Evolutionary conservation across 2,329 filamentous ascomycete genomes (phyloP).

Genomic region (Pseudocercospora macadamiae): DNA sequence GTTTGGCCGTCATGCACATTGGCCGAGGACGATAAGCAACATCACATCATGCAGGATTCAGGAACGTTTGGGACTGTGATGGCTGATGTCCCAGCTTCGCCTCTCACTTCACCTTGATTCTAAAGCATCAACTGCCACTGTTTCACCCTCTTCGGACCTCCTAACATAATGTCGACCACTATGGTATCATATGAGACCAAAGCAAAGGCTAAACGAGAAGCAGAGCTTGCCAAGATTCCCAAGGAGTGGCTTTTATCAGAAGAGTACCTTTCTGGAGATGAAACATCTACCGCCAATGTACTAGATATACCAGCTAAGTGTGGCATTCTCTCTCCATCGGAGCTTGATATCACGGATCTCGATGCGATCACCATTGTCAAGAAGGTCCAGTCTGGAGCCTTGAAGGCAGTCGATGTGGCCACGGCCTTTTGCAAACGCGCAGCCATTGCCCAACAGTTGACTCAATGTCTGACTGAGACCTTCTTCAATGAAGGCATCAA

Average conservation of each 20-base stretch:
- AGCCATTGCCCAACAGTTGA: constrained; percentile 42
- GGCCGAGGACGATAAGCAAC: background rate
- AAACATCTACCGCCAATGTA: constrained; percentile 38
- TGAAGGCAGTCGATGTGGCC: constrained; percentile 24
- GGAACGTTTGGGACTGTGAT: background rate
- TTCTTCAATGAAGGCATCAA: constrained; percentile 48
- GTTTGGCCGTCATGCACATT: background rate
- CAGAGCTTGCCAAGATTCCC: constrained; percentile 19
- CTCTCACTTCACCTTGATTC: no score
- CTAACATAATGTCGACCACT: background rate
- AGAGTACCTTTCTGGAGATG: constrained; percentile 12
- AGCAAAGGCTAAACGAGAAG: constrained; percentile 18
- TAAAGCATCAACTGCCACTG: no score
- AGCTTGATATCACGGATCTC: constrained; percentile 61
- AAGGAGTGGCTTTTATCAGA: constrained; percentile 22
- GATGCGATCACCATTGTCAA: constrained; percentile 48
- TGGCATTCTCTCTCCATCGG: constrained; percentile 53
- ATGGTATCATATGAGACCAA: constrained; percentile 4
- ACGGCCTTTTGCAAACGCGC: constrained; percentile 52
- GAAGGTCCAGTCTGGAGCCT: constrained; percentile 37
- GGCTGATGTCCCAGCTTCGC: no score
- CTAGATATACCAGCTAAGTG: constrained; percentile 55
- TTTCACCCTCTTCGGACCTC: no score
- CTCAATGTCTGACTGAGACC: constrained; percentile 38
- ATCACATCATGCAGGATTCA: background rate